phyloP scores from a whole-genome alignment of 2,329 filamentous ascomycete species.

The Botryotinia calthae region DNA sequence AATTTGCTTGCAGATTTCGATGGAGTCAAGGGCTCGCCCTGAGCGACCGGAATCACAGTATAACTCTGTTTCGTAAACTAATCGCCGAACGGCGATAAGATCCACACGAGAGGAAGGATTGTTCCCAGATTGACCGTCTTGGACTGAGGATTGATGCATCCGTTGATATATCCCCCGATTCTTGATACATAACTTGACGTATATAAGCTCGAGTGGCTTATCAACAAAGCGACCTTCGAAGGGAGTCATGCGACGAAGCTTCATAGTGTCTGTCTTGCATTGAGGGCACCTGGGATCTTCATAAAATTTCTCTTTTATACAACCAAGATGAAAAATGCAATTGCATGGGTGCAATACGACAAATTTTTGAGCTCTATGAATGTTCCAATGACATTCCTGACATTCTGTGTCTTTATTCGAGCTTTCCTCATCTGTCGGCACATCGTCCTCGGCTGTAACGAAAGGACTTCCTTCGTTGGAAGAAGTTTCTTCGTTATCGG shows the following conservation, averaged over 20 bases:
- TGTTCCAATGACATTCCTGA: background rate
- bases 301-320: background rate
- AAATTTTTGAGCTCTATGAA: background rate
- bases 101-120: background rate
- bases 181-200: background rate
- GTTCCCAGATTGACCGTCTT: too few relatives aligned
- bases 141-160: background rate
- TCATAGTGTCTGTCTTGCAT: background rate
- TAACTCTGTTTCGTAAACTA: background rate
- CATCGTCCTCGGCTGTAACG: too few relatives aligned
- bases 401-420: background rate
- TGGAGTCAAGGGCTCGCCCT: background rate
- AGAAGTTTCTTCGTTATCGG: background rate
- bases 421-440: background rate
- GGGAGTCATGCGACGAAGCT: background rate
- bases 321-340: background rate
- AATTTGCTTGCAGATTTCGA: background rate
- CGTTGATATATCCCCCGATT: background rate
- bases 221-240: background rate
- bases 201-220: background rate
- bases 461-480: background rate
- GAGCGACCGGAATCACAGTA: background rate
- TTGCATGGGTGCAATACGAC: background rate
- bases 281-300: background rate
- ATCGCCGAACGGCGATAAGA: background rate